Conservation (phyloP, 1,139 yeast genomes). For the Entelexis sorbosivorans region DNA sequence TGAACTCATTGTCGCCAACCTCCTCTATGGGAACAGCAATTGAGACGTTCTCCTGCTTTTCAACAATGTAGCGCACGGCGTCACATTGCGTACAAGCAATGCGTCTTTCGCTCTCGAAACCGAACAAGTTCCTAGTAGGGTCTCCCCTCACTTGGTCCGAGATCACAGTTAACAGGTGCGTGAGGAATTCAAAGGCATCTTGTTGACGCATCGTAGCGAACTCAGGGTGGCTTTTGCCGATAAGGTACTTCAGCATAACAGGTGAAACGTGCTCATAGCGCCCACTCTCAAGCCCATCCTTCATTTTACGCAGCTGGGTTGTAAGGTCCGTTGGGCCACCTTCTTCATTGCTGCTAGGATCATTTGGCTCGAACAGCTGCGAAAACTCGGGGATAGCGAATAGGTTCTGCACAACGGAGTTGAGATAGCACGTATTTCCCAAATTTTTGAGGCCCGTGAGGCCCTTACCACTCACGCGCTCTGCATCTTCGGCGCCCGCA, state of each 20-base stretch:
- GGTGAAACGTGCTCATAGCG: slow-evolving; percentile 65
- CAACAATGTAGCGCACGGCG: slow-evolving; percentile 47
- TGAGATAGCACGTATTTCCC: slow-evolving; percentile 87
- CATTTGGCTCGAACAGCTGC: slow-evolving; percentile 25
- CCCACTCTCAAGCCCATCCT: slow-evolving; percentile 71
- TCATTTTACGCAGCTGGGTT: slow-evolving; percentile 64
- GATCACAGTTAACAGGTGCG: slow-evolving; percentile 52
- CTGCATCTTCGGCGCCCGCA: slow-evolving; percentile 64
- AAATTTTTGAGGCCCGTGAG: slow-evolving; percentile 75
- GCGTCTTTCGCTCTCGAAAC: slow-evolving; percentile 55
- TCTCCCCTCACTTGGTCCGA: slow-evolving; percentile 19
- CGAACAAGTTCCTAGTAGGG: slow-evolving; percentile 47
- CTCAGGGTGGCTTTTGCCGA: slow-evolving; percentile 72
- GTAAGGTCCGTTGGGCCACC: slow-evolving; percentile 50
- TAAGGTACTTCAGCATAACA: slow-evolving; percentile 55
- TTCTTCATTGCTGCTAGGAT: slow-evolving; percentile 29
- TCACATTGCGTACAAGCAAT: slow-evolving; percentile 53
- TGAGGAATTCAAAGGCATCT: slow-evolving; percentile 85
- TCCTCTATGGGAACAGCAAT: slow-evolving; percentile 48
- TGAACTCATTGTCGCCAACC: slow-evolving; percentile 39
- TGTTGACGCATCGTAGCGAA: slow-evolving; percentile 83
- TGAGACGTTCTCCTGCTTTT: slow-evolving; percentile 57
- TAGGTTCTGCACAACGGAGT: slow-evolving; percentile 67
- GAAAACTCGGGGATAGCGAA: slow-evolving; percentile 38
- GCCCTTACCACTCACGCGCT: slow-evolving; percentile 58